Percentiles rank a stretch among this genome's conserved stretches.
Conservation (phyloP, 1,284 basidiomycete genomes). For the Gomphus bonarii region DNA sequence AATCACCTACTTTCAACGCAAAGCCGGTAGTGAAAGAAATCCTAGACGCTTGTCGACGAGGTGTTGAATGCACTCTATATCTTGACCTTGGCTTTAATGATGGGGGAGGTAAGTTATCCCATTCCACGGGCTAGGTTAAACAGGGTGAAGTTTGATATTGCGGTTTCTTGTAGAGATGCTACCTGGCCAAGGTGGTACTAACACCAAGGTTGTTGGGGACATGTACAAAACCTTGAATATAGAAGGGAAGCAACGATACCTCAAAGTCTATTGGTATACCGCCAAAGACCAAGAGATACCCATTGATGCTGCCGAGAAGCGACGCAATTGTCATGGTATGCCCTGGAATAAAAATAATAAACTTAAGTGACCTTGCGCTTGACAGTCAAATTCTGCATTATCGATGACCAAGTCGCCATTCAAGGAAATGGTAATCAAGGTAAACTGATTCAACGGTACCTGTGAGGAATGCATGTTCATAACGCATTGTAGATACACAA, state of each 20-base stretch:
- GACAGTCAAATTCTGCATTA: conserved; percentile 60
- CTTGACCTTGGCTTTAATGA: conserved; percentile 42
- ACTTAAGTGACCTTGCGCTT: neutral
- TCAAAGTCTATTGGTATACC: conserved; percentile 63
- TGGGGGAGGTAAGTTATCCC: conserved; percentile 5
- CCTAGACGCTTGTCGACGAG: conserved; percentile 54
- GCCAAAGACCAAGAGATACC: conserved; percentile 65
- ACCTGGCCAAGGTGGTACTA: conserved; percentile 74
- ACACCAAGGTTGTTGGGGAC: conserved; percentile 61
- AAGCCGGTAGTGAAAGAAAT: conserved; percentile 55
- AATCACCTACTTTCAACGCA: conserved; percentile 72
- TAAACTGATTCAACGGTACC: conserved; percentile 10
- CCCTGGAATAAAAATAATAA: neutral
- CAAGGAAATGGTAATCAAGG: conserved; percentile 58
- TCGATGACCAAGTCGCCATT: conserved; percentile 64
- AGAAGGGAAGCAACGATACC: conserved; percentile 37
- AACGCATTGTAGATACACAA: conserved; percentile 41
- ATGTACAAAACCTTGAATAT: conserved; percentile 50
- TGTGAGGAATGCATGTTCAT: neutral
- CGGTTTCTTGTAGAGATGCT: conserved; percentile 41
- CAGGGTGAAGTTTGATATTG: too few species aligned
- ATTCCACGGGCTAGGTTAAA: conserved; percentile 27
- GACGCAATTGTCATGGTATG: conserved; percentile 59
- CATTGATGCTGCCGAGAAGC: conserved; percentile 62
- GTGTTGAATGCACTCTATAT: conserved; percentile 56